Evolutionary conservation across 345 rosid species (phyloP), one percentile per base, ranked within the genome.

Genomic region (Moringa oleifera): DNA sequence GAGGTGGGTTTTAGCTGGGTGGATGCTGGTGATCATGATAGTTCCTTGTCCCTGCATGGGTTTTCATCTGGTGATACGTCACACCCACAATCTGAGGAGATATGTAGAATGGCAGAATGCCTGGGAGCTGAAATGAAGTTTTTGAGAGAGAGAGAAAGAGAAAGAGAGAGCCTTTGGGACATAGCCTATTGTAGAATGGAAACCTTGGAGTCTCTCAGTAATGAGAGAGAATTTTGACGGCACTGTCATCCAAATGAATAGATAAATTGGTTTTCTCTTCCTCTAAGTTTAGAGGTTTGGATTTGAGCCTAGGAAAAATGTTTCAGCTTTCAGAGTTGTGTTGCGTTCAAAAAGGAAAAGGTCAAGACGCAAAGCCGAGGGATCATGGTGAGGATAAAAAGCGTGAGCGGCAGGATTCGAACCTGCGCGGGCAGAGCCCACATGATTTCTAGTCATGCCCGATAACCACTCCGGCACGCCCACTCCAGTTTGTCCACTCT

Each of bases 371-470:
- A n/a, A 33, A 33, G 37, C 11, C 37, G 37, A 33, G 37, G 6
- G 11, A 33, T 33, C 37, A 11, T 5, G 11, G 37, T 33, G 11
- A 33, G 37, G 5, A 33, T 4, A 41, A 41, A 41, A 41, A 41
- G 6, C 47, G 47, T 41, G 47, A 41, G 47, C 47, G 47, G 85
- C 79, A 80, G 87, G 89, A 87, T 82, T 84, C 90, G 86, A 84
- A 85, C 88, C 88, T 85, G 88, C 87, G 90, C 88, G 87, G 83
- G 91, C 91, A 80, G 31, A 83, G 96, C 88, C 91, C 91, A 88
- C 91, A 85, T 88, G 89, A 88, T 85, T 88, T 88, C 91, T 88
- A 85, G 95, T 85, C 89, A 88, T 85, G 95, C 91, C 89, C 86
- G 89, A 83, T 85, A 88, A 88, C 95, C 95, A 85, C 91, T 88